phyloP scores from a whole-genome alignment of 352 stramenopile species.

The Globisporangium heterothallicum region DNA sequence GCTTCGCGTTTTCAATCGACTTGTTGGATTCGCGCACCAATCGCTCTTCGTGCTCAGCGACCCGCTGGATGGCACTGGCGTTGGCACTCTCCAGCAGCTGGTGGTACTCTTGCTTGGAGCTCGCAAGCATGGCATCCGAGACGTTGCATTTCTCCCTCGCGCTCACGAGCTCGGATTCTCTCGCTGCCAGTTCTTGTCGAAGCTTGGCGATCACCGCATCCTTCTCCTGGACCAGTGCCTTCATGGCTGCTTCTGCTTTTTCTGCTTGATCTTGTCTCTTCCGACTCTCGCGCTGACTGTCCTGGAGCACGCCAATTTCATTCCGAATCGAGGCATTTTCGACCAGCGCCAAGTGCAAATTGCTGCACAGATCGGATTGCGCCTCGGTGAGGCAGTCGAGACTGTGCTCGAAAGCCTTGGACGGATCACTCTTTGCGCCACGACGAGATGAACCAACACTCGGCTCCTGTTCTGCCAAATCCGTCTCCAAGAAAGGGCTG shows the following conservation, averaged over 20 bases:
- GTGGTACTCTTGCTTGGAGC: conserved; percentile 36
- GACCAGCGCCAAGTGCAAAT: conserved; percentile 58
- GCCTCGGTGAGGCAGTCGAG: conserved; percentile 58
- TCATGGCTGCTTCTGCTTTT: conserved; percentile 22
- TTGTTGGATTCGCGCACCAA: conserved; percentile 72
- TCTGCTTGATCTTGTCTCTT: conserved; percentile 27
- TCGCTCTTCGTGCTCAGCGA: conserved; percentile 62
- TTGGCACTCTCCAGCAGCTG: conserved; percentile 41
- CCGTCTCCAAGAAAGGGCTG: conserved; percentile 69
- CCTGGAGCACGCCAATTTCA: conserved; percentile 48
- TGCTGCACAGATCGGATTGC: conserved; percentile 52
- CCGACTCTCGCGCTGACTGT: conserved; percentile 39
- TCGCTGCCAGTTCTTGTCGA: conserved; percentile 31
- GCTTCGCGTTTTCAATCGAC: conserved; percentile 65
- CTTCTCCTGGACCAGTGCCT: conserved; percentile 32
- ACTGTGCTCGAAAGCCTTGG: conserved; percentile 36
- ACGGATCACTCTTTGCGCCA: conserved; percentile 11
- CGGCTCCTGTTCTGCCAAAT: conserved; percentile 28
- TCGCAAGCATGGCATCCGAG: conserved; percentile 27
- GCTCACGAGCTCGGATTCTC: conserved; percentile 30
- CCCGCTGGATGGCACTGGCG: conserved; percentile 30
- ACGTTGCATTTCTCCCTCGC: conserved; percentile 29
- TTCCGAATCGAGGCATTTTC: conserved; percentile 77
- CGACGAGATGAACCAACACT: conserved; percentile 6
- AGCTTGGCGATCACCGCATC: conserved; percentile 33